Conservation (phyloP, 805 yeast genomes). For the Saturnispora bothae region DNA sequence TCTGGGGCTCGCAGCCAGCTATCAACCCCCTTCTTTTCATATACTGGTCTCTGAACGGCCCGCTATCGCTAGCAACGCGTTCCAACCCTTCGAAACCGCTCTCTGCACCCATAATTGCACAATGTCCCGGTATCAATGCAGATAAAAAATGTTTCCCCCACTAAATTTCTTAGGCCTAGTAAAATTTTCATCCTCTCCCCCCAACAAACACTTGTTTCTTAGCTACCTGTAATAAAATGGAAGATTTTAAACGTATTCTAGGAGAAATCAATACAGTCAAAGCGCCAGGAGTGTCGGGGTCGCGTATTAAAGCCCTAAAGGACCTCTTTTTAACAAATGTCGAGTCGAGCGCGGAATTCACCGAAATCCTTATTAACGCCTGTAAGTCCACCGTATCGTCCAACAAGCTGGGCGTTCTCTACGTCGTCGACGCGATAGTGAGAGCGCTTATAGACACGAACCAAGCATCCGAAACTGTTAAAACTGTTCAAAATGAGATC, state of each 20-base stretch:
- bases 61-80: neutral
- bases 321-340: conserved; percentile 67
- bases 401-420: conserved; percentile 84
- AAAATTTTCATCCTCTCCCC: too few species aligned
- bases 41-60: neutral
- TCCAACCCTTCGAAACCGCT: neutral
- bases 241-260: conserved; percentile 36
- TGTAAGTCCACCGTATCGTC: conserved; percentile 64
- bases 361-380: conserved; percentile 50
- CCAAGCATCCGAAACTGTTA: conserved; percentile 19
- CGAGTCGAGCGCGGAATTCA: conserved; percentile 35
- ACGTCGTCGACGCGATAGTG: conserved; percentile 86
- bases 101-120: neutral
- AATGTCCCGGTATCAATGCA: too few species aligned
- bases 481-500: conserved; percentile 44
- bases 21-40: neutral
- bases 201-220: neutral
- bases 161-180: too few species aligned
- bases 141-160: too few species aligned
- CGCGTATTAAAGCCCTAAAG: conserved; percentile 81
- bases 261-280: conserved; percentile 47
- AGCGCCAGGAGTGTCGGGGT: conserved; percentile 91
- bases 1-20: neutral
- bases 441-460: conserved; percentile 70
- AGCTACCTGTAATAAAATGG: neutral